A percentile compares a stretch with the other conserved stretches of the same genome.
Conservation (phyloP, 805 yeast genomes). For the Ogataea thermomethanolica region DNA sequence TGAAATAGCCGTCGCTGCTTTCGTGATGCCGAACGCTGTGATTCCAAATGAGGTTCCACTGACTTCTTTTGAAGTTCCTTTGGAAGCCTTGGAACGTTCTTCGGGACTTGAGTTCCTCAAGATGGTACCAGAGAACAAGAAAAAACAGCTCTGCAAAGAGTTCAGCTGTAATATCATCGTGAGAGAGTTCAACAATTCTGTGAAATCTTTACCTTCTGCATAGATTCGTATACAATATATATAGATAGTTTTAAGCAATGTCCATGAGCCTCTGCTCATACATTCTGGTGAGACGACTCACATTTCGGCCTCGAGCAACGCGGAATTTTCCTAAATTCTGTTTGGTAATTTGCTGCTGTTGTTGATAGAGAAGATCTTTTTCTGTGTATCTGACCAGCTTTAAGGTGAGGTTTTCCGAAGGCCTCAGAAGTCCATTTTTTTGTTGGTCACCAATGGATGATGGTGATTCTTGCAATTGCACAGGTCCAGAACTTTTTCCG, state of each 20-base stretch:
- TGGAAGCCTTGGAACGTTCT: constrained; percentile 84
- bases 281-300: constrained; percentile 46
- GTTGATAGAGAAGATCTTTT: constrained; percentile 28
- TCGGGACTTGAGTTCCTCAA: constrained; percentile 81
- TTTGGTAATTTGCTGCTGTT: constrained; percentile 9
- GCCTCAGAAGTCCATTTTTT: constrained; percentile 23
- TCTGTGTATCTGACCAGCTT: constrained; percentile 32
- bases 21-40: constrained; percentile 85
- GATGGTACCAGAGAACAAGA: constrained; percentile 53
- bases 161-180: constrained; percentile 76
- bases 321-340: constrained; percentile 9
- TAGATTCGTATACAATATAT: constrained; percentile 8
- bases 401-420: constrained; percentile 24
- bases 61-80: constrained; percentile 76
- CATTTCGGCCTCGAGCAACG: constrained; percentile 49
- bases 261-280: constrained; percentile 43
- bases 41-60: constrained; percentile 72
- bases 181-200: constrained; percentile 65
- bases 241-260: not conserved
- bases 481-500: not conserved
- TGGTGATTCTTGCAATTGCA: not conserved
- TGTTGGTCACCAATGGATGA: constrained; percentile 6
- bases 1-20: constrained; percentile 77
- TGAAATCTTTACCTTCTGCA: constrained; percentile 27
- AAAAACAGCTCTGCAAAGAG: constrained; percentile 72